These are phyloP conservation scores for Perilla frutescens DNA, from an alignment of 257 asterid genomes.

Conservation along the genomic window DNA sequence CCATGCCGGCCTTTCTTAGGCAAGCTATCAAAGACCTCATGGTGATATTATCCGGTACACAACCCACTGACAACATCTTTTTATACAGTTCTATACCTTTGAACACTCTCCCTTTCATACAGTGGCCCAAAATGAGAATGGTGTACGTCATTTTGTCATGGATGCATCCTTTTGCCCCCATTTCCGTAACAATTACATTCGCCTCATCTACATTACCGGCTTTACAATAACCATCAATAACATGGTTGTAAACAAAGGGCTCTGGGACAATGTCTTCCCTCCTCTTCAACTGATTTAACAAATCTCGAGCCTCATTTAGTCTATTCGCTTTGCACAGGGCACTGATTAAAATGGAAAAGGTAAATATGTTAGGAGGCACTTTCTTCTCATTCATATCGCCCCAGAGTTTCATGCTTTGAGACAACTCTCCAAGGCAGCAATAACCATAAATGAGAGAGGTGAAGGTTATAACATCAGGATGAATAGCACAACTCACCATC, in stretches of 20 bases:
- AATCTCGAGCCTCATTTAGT: constrained; percentile 70
- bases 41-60: constrained; percentile 74
- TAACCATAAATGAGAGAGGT: constrained; percentile 79
- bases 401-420: constrained; percentile 64
- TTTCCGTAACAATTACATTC: constrained; percentile 66
- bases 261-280: constrained; percentile 66
- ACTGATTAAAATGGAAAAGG: constrained; percentile 69
- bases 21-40: constrained; percentile 56
- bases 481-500: constrained; percentile 54
- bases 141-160: constrained; percentile 92
- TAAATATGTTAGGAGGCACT: constrained; percentile 65
- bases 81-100: constrained; percentile 71
- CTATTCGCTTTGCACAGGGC: constrained; percentile 82
- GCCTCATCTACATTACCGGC: constrained; percentile 85
- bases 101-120: constrained; percentile 94
- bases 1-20: constrained; percentile 93
- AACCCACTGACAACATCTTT: constrained; percentile 74
- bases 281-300: constrained; percentile 59
- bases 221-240: constrained; percentile 85
- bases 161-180: constrained; percentile 78
- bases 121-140: constrained; percentile 88
- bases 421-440: constrained; percentile 73
- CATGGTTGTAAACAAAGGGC: constrained; percentile 85
- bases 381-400: constrained; percentile 66
- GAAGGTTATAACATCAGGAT: constrained; percentile 80